Conservation (phyloP, 805 yeast genomes). For the Candida alai region DNA sequence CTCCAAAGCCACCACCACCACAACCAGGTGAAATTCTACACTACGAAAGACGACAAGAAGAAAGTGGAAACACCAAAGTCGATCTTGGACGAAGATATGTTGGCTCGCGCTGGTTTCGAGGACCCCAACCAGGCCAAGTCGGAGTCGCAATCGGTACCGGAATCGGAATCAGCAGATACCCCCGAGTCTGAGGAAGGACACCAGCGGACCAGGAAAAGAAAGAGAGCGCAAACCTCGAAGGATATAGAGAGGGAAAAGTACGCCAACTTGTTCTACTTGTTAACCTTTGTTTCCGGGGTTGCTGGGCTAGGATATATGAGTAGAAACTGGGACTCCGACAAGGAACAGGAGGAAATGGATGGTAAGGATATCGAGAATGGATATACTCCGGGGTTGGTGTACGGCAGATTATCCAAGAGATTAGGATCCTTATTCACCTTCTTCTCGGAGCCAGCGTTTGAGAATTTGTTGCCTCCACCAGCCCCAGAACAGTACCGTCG, state of each 20-base stretch:
- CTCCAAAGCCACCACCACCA: constrained; percentile 1
- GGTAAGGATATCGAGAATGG: constrained; percentile 60
- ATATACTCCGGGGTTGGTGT: constrained; percentile 59
- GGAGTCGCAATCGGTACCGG: constrained; percentile 7
- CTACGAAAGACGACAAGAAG: constrained; percentile 18
- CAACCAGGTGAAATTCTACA: constrained; percentile 4
- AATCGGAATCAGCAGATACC: constrained; percentile 12
- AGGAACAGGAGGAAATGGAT: constrained; percentile 53
- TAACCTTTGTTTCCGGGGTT: constrained; percentile 49
- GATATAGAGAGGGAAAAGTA: constrained; percentile 80
- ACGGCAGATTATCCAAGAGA: constrained; percentile 68
- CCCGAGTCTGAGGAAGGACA: constrained; percentile 12
- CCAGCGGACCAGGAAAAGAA: constrained; percentile 34
- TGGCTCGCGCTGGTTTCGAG: constrained; percentile 83
- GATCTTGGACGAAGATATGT: constrained; percentile 74
- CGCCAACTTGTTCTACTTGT: constrained; percentile 68
- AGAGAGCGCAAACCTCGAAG: constrained; percentile 57
- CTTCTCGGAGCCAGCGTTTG: constrained; percentile 91
- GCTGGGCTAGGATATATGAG: constrained; percentile 63
- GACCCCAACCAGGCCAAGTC: constrained; percentile 20
- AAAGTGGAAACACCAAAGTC: constrained; percentile 9
- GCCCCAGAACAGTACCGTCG: constrained; percentile 87
- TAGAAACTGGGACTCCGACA: constrained; percentile 82
- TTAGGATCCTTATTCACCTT: constrained; percentile 70
- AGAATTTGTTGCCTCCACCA: constrained; percentile 90